phyloP scores from a whole-genome alignment of 75 land plant species.

The Isoetes taiwanensis region DNA sequence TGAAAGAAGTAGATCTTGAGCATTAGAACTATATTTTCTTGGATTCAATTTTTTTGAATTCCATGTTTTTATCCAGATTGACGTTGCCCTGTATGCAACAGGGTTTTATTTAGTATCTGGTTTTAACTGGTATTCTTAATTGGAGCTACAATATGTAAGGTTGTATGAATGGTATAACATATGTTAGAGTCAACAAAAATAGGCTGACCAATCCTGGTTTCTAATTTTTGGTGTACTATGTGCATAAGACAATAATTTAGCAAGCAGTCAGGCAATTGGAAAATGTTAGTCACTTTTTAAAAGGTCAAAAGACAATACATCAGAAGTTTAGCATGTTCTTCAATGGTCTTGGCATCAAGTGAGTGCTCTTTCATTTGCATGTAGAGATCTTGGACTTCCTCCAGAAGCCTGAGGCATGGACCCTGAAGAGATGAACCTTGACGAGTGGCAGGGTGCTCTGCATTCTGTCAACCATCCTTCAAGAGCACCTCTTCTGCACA shows the following conservation, averaged over 20 bases:
- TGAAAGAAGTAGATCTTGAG: no score
- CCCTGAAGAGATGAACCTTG: slow-evolving; percentile 75
- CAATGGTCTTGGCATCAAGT: slow-evolving; percentile 82
- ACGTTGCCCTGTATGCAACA: no score
- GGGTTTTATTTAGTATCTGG: no score
- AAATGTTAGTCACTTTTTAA: neutral
- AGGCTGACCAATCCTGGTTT: slow-evolving; percentile 74
- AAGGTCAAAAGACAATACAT: slow-evolving; percentile 27
- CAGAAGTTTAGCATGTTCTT: slow-evolving; percentile 91
- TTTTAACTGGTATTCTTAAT: no score
- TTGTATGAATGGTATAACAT: slow-evolving; percentile 95
- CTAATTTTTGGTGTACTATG: slow-evolving; percentile 87
- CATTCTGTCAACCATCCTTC: slow-evolving; percentile 74
- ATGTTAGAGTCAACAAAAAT: slow-evolving; percentile 96
- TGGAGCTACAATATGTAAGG: no score
- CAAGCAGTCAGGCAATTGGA: neutral
- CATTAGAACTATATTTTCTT: no score
- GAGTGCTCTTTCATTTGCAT: slow-evolving; percentile 72
- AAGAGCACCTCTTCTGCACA: slow-evolving; percentile 64
- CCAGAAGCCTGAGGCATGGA: slow-evolving; percentile 75
- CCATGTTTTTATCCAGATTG: no score
- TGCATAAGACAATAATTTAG: no score
- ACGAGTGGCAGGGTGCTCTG: slow-evolving; percentile 44
- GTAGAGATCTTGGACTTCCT: slow-evolving; percentile 61
- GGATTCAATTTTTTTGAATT: no score